Base-by-base conservation (phyloP, 805 yeast species). In the Myxozyma sirexii region DNA sequence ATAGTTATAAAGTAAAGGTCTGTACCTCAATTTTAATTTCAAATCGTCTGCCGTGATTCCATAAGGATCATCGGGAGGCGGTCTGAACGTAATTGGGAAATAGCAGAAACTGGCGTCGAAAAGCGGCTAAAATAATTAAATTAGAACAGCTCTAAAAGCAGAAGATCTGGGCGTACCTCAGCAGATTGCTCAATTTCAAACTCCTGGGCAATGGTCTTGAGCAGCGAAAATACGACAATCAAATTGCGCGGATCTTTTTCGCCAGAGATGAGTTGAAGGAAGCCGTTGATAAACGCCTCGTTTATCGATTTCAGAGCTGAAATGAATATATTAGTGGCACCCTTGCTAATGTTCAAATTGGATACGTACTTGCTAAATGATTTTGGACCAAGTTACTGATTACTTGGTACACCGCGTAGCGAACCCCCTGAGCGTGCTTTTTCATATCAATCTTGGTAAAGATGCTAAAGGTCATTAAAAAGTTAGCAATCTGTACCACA, bases 241-340 rank as follows among this genome's bases (percentile, higher is more conserved):
- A 94, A 77, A 73, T 96, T 94, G 60, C 88, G 80, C 2, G 99
- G 99, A 73, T 94, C 99, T 68, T 94, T 96, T 70, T 94, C 99
- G 39, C 96, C 96, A 15, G 83, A 78, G 1, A 96, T 88, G 29
- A 90, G 70, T 58, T 84, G 83, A 37, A 89, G 70, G 64, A 87
- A 92, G 0, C 87, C 72, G 39, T 79, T 72, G 35, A 89, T 78
- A 54, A 80, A 83, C 2, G 71, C 65, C 33, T 80, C 81, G 26
- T 75, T 75, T 24, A 73, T 60, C 7, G 70, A 57, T 2, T 52
- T 59, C 21, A 68, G 58, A 29, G 60, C 57, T 26, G 47, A 37
- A 2, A n/a, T 38, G 21, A 26, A 10, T 13, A 13, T 12, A 12
- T 33, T 4, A 31, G 7, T 21, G n/a, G 13, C 4, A 31, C 10